A percentile compares a stretch with the other conserved stretches of the same genome.
phyloP scores from a whole-genome alignment of 192 early-diverging fungal genomes.

The Linnemannia exigua region DNA sequence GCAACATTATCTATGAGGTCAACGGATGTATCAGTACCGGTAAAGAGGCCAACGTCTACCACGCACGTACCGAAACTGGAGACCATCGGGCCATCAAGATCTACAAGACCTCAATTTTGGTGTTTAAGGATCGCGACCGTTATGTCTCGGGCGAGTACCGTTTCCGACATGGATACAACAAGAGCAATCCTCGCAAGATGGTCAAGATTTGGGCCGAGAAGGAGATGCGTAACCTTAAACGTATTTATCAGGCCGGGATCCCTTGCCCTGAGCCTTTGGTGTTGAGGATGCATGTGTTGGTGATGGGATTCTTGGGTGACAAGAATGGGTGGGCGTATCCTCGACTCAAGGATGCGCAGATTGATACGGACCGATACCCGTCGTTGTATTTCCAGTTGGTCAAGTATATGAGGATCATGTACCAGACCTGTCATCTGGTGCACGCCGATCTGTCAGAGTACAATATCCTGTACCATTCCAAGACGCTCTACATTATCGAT shows the following conservation, averaged over 20 bases:
- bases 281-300: constrained; percentile 92
- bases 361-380: constrained; percentile 80
- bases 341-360: constrained; percentile 92
- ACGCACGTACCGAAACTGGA: constrained; percentile 88
- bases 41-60: constrained; percentile 99
- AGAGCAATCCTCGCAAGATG: constrained; percentile 98
- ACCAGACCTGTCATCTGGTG: constrained; percentile 92
- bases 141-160: constrained; percentile 97
- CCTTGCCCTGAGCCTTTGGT: constrained; percentile 91
- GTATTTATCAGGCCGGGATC: constrained; percentile 86
- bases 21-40: constrained; percentile 99
- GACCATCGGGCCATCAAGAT: constrained; percentile 94
- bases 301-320: constrained; percentile 96
- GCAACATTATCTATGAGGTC: constrained; percentile 90
- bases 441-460: constrained; percentile 99
- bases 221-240: constrained; percentile 98
- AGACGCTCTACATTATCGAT: constrained; percentile 92
- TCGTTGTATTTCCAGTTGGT: constrained; percentile 87
- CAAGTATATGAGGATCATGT: constrained; percentile 92
- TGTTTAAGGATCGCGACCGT: constrained; percentile 98
- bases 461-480: constrained; percentile 93
- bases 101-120: constrained; percentile 98
- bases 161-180: constrained; percentile 95
- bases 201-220: constrained; percentile 99
- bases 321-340: constrained; percentile 95